phyloP scores from a whole-genome alignment of 495 filamentous ascomycete species.

The Niebla homalea region DNA sequence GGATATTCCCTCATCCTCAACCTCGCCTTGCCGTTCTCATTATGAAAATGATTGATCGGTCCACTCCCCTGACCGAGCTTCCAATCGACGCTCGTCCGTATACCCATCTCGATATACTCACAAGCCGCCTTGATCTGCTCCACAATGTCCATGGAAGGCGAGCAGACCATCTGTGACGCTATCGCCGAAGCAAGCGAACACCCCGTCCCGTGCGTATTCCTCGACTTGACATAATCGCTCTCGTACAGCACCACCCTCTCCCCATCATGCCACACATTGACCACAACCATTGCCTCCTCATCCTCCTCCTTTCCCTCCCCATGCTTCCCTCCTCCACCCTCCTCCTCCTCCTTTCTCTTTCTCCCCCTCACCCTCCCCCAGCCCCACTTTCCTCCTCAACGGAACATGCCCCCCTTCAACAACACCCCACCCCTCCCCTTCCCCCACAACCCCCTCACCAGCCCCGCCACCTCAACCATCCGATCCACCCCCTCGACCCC shows the following conservation, averaged over 20 bases:
- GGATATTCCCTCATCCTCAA: background rate
- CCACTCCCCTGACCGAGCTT: conserved; percentile 65
- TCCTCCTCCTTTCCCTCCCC: conserved; percentile 57
- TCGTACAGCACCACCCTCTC: conserved; percentile 44
- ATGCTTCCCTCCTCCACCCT: conserved; percentile 41
- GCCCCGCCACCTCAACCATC: conserved; percentile 52
- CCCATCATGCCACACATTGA: conserved; percentile 60
- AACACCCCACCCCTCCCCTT: conserved; percentile 73
- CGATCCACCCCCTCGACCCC: conserved; percentile 46
- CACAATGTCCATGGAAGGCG: conserved; percentile 45
- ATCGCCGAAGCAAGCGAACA: conserved; percentile 92
- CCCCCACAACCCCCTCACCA: conserved; percentile 54
- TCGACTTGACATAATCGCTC: conserved; percentile 52
- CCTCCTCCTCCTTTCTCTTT: conserved; percentile 54
- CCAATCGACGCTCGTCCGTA: conserved; percentile 51
- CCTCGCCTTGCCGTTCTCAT: background rate
- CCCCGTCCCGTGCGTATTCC: conserved; percentile 88
- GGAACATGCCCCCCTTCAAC: conserved; percentile 92
- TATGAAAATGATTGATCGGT: conserved; percentile 86
- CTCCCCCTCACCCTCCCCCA: conserved; percentile 50
- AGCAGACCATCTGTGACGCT: conserved; percentile 68
- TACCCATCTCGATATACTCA: conserved; percentile 72
- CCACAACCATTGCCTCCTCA: conserved; percentile 72
- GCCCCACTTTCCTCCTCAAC: conserved; percentile 51
- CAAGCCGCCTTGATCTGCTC: conserved; percentile 58